Base-by-base conservation (phyloP, 768 basidiomycete genomes). In the Calocera viscosa region DNA sequence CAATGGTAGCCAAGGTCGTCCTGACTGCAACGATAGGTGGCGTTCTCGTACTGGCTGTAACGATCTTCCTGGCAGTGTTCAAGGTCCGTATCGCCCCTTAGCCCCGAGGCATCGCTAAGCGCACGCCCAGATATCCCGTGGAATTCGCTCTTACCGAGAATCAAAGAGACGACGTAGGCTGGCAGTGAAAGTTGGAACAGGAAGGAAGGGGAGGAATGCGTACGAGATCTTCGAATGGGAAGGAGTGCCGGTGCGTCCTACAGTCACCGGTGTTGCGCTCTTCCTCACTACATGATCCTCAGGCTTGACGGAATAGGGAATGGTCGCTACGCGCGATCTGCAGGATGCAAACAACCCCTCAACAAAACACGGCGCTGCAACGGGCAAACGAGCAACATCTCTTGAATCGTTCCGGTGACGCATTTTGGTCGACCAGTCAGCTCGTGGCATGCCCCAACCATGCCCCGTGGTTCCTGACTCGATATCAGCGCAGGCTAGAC, bases 221-320 rank as follows among this genome's bases (percentile, higher is more conserved):
- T 60, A 60, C 30, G 53, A 60, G 53, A 60, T 60, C 53, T 60
- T 60, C 22, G 53, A 60, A 32, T 60, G 53, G 53, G 53, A 60
- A 32, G 53, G 53, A 3, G 53, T 60, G 22, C 53, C 53, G 53
- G 53, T 60, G 24, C 53, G 53, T 19, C 8, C 8, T 2, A 32
- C 30, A 5, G 8, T 28, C 53, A 2, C 5, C 2, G 7, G 2
- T 30, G 19, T 22, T 10, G 8, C 7, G 53, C 24, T 28, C 7
- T 32, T 32, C 11, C 26, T 60, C 5, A 60, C 14, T 8, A 2
- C 26, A 26, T n/a, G 30, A 60, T 26, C 14, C 5, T 32, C n/a
- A 60, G 53, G 53, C 53, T 32, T 60, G 53, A 60, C 5, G 43
- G 24, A 7, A 17, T 19, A 7, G 19, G 8, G 7, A 14, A 38